These are phyloP conservation scores for Botrytis aclada DNA, from an alignment of 2,329 filamentous ascomycete genomes.

Conservation along the genomic window DNA sequence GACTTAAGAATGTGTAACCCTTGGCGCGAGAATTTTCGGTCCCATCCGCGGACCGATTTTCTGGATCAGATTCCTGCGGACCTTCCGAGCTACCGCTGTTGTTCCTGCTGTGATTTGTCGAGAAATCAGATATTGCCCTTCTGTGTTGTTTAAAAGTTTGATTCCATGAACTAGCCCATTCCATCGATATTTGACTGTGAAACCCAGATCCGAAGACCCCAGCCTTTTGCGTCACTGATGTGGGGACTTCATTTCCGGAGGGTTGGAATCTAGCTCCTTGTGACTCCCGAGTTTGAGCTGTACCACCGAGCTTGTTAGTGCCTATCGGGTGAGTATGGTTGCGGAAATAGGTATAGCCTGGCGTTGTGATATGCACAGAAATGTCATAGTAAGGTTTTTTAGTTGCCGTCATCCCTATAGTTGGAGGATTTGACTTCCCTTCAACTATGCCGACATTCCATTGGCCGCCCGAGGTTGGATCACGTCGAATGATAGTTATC, in stretches of 20 bases:
- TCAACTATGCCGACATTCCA: slow-evolving; percentile 72
- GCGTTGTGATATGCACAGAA: slow-evolving; percentile 35
- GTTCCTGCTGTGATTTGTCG: slow-evolving; percentile 22
- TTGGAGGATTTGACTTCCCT: slow-evolving; percentile 24
- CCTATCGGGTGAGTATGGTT: slow-evolving; percentile 14
- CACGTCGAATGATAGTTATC: slow-evolving; percentile 64
- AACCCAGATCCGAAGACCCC: slow-evolving; percentile 39
- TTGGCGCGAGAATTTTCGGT: slow-evolving; percentile 33
- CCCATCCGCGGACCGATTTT: slow-evolving; percentile 14
- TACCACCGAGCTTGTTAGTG: slow-evolving; percentile 16
- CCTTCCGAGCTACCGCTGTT: slow-evolving; percentile 24
- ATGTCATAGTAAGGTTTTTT: slow-evolving; percentile 42
- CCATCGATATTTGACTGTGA: slow-evolving; percentile 56
- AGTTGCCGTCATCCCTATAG: slow-evolving; percentile 26
- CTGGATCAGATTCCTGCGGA: slow-evolving; percentile 12
- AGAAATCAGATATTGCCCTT: slow-evolving; percentile 31
- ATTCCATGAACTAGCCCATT: slow-evolving; percentile 34
- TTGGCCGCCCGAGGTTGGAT: slow-evolving; percentile 64
- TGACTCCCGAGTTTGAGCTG: not conserved
- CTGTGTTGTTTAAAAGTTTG: slow-evolving; percentile 30
- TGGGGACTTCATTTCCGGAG: slow-evolving; percentile 12
- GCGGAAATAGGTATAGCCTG: slow-evolving; percentile 37
- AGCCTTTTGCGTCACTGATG: slow-evolving; percentile 8
- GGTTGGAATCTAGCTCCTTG: not conserved
- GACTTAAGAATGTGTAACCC: slow-evolving; percentile 76